Evolutionary conservation across 2,329 filamentous ascomycete species (phyloP), one percentile per base, ranked within the genome.

Genomic region (Boeremia lycopersici): DNA sequence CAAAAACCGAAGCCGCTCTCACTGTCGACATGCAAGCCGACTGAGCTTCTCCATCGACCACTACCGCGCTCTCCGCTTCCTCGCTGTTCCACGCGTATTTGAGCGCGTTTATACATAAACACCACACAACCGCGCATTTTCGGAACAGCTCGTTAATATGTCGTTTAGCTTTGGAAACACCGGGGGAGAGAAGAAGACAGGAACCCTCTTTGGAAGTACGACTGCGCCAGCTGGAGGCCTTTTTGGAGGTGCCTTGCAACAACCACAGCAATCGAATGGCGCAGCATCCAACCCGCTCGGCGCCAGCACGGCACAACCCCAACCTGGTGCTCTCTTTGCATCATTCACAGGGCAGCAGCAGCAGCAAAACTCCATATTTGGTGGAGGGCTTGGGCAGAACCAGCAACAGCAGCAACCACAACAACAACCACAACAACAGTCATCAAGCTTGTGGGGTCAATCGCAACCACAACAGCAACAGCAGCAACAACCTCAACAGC

Each of bases 381-480:
- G 67, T 8, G 52, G 46, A 29, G 40, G 29, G 13, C 61, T 54
- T 25, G 51, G 51, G 3, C 51, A 56, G 34, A 29, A 60, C 10
- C 53, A 51, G 17, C 60, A 62, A 17, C 58, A 61, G 6, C 62
- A 63, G 33, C 63, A 65, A 19, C 58, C 53, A 7, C 60, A 59
- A 26, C 41, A 33, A 33, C 60, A 56, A 11, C 63, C 60, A 28
- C 62, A 61, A 38, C 67, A 67, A 47, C 67, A 71, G 35, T 74
- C 78, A 51, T 78, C 79, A 49, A 66, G 63, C 47, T 40, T 71
- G 34, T 72, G 70, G 41, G 79, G 64, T 2, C 67, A 81, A 41
- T 69, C 74, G 57, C 60, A 63, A 53, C 69, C 71, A 46, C 74
- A 77, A 48, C 79, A 80, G 52, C 80, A 80, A 10, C 63, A 64